Conservation (phyloP, 768 basidiomycete genomes). For the Mycena polygramma region DNA sequence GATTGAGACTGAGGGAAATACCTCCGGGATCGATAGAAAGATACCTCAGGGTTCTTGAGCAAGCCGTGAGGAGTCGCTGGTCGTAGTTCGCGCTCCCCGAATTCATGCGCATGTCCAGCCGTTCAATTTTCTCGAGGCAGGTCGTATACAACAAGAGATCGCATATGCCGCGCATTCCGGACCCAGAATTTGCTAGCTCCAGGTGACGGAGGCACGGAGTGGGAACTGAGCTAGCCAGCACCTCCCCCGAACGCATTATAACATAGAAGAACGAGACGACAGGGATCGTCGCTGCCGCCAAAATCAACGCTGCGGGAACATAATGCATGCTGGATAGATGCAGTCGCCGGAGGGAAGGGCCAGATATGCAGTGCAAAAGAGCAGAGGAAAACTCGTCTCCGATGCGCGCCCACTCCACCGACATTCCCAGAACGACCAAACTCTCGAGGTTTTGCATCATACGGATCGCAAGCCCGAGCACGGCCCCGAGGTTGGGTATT, state of each 20-base stretch:
- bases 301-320: slow-evolving; percentile 10
- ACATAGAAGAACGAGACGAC: slow-evolving; percentile 13
- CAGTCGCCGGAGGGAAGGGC: not conserved
- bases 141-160: slow-evolving; percentile 6
- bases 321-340: not conserved
- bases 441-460: slow-evolving; percentile 1
- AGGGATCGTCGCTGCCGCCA: slow-evolving; percentile 7
- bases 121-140: slow-evolving; percentile 1
- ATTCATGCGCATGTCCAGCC: slow-evolving; percentile 6
- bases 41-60: slow-evolving; percentile 7
- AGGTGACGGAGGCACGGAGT: slow-evolving; percentile 3
- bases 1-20: not conserved
- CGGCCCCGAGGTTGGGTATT: not conserved
- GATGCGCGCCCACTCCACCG: not conserved
- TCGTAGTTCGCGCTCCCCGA: not conserved
- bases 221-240: not conserved
- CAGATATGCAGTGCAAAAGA: slow-evolving; percentile 4
- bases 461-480: not conserved
- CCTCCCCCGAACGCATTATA: not conserved
- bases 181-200: not conserved
- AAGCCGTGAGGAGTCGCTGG: slow-evolving; percentile 12
- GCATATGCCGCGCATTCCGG: not conserved
- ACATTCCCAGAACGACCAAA: slow-evolving; percentile 6
- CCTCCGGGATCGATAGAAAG: slow-evolving; percentile 22
- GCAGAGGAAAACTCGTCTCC: not conserved